Percentiles rank a stretch among this genome's conserved stretches.
These are phyloP conservation scores for Starmera quercuum DNA, from an alignment of 805 yeast species.

Conservation along the genomic window DNA sequence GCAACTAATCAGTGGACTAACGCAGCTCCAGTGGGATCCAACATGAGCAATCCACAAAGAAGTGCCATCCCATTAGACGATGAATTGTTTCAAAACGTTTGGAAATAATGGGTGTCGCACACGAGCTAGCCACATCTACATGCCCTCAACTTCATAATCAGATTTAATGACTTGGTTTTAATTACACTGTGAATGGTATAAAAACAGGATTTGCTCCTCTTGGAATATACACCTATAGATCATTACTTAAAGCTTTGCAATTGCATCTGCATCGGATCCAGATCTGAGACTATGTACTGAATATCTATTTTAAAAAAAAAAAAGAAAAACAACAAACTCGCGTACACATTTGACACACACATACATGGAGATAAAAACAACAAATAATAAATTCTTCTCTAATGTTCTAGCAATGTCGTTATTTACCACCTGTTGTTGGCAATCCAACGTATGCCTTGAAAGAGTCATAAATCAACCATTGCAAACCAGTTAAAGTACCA, in stretches of 20 bases:
- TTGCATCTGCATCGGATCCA: too few relatives aligned
- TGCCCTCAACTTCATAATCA: too few relatives aligned
- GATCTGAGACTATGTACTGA: too few relatives aligned
- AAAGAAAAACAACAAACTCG: not conserved
- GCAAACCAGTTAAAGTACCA: constrained; percentile 95
- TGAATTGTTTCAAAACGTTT: constrained; percentile 63
- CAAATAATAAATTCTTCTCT: too few relatives aligned
- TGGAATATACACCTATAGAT: too few relatives aligned
- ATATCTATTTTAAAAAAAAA: too few relatives aligned
- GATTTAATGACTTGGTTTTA: too few relatives aligned
- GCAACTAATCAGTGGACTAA: constrained; percentile 30
- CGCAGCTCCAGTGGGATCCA: constrained; percentile 11
- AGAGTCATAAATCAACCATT: constrained; percentile 94
- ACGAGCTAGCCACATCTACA: too few relatives aligned
- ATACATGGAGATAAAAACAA: not conserved
- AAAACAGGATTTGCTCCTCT: too few relatives aligned
- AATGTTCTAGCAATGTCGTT: not conserved
- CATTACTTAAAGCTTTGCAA: too few relatives aligned
- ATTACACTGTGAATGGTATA: too few relatives aligned
- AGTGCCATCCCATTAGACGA: constrained; percentile 37
- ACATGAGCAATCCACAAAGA: constrained; percentile 3
- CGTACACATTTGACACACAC: not conserved
- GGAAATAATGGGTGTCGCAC: constrained; percentile 48
- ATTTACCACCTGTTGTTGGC: constrained; percentile 77
- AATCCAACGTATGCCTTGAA: constrained; percentile 92